Evolutionary conservation across 2,329 filamentous ascomycete species (phyloP), one percentile per base, ranked within the genome.

Genomic region (Stachybotrys chlorohalonatus): DNA sequence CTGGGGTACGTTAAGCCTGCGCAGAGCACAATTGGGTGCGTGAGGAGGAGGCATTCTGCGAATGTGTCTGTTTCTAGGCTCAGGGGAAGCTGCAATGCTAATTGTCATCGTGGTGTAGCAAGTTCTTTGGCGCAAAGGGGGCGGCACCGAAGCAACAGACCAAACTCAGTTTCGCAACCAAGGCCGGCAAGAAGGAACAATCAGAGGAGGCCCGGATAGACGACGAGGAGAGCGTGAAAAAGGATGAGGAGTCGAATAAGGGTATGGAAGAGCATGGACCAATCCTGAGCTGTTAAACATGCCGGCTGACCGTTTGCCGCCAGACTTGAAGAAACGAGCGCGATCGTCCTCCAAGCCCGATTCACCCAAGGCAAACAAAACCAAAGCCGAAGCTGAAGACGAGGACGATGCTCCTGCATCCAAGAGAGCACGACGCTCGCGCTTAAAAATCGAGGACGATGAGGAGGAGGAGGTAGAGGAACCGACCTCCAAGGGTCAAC

Each of bases 1-100:
- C 75, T 95, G 70, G 89, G 89, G 91, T 95, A 94, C 75, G 90
- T 93, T 59, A 86, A 83, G 72, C 75, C 84, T 64, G 78, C 79
- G 60, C 89, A 93, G 76, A 83, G 80, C 67, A 90, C 85, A 63
- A 74, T 93, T 70, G 82, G 85, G 88, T 91, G 69, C 60, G 83
- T 72, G 75, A 55, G 55, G 59, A 54, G 52, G 42, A 15, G 36
- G 45, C 11, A n/a, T 11, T 8, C 17, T 3, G 11, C 46, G 46
- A 16, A 42, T 9, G 36, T 13, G 3, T 3, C n/a, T 11, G 13
- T 45, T 45, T 16, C 32, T 30, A 49, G 17, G 45, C 42, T 51
- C 52, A 15, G 50, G 47, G 42, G 47, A 46, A 50, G 11, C 16
- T 54, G 54, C 13, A 9, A 5, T 52, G 56, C 55, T 53, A 49